Conservation (phyloP, 495 filamentous ascomycete species). For the Penicillium silybi region DNA sequence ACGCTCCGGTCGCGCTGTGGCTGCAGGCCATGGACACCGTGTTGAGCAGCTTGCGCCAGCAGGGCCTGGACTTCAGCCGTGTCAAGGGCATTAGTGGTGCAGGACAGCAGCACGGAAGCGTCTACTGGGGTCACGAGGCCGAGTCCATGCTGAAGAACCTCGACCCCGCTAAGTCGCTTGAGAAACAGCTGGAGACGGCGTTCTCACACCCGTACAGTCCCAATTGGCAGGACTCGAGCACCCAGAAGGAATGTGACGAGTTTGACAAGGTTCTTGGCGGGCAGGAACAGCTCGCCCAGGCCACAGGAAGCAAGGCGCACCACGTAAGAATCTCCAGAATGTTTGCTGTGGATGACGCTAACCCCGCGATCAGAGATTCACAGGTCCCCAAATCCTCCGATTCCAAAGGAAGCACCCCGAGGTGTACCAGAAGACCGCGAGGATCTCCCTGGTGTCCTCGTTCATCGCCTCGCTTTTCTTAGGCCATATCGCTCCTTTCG, state of each 20-base stretch:
- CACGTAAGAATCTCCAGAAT: conserved; percentile 58
- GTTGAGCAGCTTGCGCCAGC: conserved; percentile 63
- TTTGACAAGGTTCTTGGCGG: conserved; percentile 72
- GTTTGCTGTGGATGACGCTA: conserved; percentile 11
- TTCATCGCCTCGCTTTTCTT: conserved; percentile 92
- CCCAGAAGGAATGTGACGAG: conserved; percentile 81
- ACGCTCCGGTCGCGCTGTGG: conserved; percentile 90
- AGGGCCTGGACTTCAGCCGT: conserved; percentile 69
- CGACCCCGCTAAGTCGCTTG: conserved; percentile 53
- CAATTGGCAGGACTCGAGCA: conserved; percentile 97
- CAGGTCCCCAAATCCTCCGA: conserved; percentile 91
- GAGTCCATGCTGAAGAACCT: conserved; percentile 60
- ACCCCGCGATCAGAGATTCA: conserved; percentile 71
- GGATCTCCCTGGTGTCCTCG: conserved; percentile 91
- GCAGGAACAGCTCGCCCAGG: conserved; percentile 62
- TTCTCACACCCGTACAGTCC: conserved; percentile 87
- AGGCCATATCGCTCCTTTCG: conserved; percentile 78
- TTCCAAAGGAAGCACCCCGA: conserved; percentile 75
- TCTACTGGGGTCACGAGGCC: conserved; percentile 80
- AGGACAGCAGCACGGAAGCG: conserved; percentile 94
- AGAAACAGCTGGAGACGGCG: conserved; percentile 66
- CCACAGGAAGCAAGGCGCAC: conserved; percentile 89
- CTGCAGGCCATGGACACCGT: conserved; percentile 87
- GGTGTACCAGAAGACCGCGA: conserved; percentile 71
- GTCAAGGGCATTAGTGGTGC: conserved; percentile 85